These are phyloP conservation scores for Geranomyces michiganensis DNA, from an alignment of 192 early-diverging fungal species.

Conservation along the genomic window DNA sequence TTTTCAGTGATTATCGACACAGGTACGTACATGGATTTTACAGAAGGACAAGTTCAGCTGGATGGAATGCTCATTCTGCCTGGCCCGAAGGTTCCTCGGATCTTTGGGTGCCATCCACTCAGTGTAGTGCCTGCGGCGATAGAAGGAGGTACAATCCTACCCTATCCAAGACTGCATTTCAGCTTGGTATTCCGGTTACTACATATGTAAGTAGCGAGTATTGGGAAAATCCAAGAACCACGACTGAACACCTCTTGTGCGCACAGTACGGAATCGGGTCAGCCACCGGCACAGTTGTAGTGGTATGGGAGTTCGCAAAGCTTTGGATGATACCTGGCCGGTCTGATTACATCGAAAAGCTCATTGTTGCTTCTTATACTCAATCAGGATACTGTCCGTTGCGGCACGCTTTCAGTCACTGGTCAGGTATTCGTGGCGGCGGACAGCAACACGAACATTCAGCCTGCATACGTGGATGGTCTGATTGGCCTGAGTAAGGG, in stretches of 20 bases:
- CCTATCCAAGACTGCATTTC: constrained; percentile 17
- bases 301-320: no score
- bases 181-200: constrained; percentile 15
- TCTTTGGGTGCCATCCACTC: constrained; percentile 27
- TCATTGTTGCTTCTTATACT: background rate
- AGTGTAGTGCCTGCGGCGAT: constrained; percentile 10
- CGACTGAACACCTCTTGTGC: no score
- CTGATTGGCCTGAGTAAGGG: constrained; percentile 31
- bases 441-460: constrained; percentile 24
- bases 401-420: constrained; percentile 10
- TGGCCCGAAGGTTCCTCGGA: constrained; percentile 24
- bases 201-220: constrained; percentile 15
- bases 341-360: background rate
- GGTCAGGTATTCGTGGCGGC: constrained; percentile 27
- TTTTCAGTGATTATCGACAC: constrained; percentile 37
- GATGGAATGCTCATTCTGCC: background rate
- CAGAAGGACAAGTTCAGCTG: background rate
- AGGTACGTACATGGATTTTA: constrained; percentile 5
- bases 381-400: constrained; percentile 10
- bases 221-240: no score
- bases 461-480: constrained; percentile 32
- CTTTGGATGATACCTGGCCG: no score
- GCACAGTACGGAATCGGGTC: constrained; percentile 33
- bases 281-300: constrained; percentile 14
- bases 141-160: constrained; percentile 20